A percentile compares a stretch with the other conserved stretches of the same genome.
phyloP scores from a whole-genome alignment of 2,329 filamentous ascomycete species.

The Cercospora sp. region DNA sequence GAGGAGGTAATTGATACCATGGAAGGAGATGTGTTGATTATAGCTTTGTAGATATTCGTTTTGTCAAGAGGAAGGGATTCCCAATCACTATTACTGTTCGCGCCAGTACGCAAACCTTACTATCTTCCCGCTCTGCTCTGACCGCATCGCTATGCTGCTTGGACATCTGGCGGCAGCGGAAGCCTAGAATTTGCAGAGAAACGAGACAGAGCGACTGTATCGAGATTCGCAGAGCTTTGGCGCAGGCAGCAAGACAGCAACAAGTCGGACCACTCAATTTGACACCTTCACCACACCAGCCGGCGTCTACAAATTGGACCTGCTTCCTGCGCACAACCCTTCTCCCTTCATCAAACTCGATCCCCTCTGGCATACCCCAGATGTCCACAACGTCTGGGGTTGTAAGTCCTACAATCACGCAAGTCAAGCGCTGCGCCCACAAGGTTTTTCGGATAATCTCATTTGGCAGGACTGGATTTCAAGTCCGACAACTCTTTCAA shows the following conservation, averaged over 20 bases:
- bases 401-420: not conserved
- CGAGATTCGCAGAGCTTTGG: not conserved
- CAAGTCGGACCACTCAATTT: not conserved
- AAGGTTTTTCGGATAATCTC: not conserved
- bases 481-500: not conserved
- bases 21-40: not conserved
- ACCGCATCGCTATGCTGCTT: not conserved
- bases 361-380: not conserved
- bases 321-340: not conserved
- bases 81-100: not conserved
- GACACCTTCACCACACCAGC: not conserved
- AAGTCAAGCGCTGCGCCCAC: no score
- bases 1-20: not conserved
- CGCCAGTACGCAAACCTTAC: not conserved
- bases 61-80: not conserved
- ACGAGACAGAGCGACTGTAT: not conserved
- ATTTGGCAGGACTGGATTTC: not conserved
- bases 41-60: not conserved
- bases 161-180: not conserved
- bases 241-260: not conserved
- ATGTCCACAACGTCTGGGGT: no score
- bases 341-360: not conserved
- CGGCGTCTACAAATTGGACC: not conserved
- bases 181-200: not conserved
- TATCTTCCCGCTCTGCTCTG: not conserved